phyloP scores from a whole-genome alignment of 2,329 filamentous ascomycete genomes.

The Hypoxylon sp. region DNA sequence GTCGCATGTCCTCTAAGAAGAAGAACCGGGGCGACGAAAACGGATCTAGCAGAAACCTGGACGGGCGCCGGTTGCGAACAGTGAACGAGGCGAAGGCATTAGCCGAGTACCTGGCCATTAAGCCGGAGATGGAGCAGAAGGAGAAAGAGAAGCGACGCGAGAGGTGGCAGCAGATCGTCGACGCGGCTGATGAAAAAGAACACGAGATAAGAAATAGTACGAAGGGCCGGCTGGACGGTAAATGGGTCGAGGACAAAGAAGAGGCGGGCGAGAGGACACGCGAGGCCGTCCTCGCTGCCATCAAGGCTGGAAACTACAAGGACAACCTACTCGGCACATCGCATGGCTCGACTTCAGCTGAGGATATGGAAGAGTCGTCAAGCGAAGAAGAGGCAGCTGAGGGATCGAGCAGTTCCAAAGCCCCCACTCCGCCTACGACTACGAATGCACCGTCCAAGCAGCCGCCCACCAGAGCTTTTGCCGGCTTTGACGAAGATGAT shows the following conservation, averaged over 20 bases:
- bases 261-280: conserved; percentile 86
- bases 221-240: conserved; percentile 80
- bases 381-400: conserved; percentile 53
- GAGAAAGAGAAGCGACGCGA: conserved; percentile 88
- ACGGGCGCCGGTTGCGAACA: conserved; percentile 88
- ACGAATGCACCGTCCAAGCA: conserved; percentile 51
- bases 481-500: conserved; percentile 84
- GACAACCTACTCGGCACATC: conserved; percentile 69
- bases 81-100: conserved; percentile 95
- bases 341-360: conserved; percentile 59
- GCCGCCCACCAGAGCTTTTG: conserved; percentile 64
- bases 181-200: conserved; percentile 83
- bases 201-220: conserved; percentile 83
- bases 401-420: conserved; percentile 58
- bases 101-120: conserved; percentile 93
- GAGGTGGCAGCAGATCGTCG: conserved; percentile 89
- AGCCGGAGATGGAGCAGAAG: conserved; percentile 96
- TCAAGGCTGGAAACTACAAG: conserved; percentile 72
- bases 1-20: conserved; percentile 96
- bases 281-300: conserved; percentile 77
- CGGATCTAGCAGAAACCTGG: conserved; percentile 91
- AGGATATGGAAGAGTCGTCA: conserved; percentile 51
- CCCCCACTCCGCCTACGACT: conserved; percentile 62
- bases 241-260: conserved; percentile 96
- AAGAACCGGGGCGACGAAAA: conserved; percentile 84